These are phyloP conservation scores for Fraxinus angustifolia DNA, from an alignment of 305 asterid species.

Conservation along the genomic window DNA sequence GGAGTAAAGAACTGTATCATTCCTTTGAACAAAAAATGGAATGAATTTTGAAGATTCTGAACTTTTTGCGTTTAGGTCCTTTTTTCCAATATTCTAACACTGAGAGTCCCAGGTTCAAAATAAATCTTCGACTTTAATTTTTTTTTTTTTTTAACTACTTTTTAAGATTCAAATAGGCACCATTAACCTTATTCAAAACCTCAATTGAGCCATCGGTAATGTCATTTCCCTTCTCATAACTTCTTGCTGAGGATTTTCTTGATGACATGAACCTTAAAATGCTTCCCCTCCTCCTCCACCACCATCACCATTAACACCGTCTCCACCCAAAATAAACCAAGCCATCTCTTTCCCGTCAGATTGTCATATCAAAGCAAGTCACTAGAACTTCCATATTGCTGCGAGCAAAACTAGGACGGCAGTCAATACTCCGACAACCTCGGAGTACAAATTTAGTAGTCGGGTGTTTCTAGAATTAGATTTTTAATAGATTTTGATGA, in stretches of 20 bases:
- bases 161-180: constrained; percentile 35
- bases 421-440: constrained; percentile 40
- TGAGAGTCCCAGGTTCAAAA: background rate
- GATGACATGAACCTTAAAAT: background rate
- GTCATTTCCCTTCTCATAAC: constrained; percentile 21
- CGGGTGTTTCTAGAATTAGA: constrained; percentile 29
- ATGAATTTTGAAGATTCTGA: background rate
- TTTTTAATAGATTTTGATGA: background rate
- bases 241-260: constrained; percentile 25
- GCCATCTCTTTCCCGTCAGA: constrained; percentile 39
- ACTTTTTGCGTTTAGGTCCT: background rate
- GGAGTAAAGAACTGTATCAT: background rate
- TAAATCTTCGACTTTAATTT: background rate
- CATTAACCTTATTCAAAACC: constrained; percentile 38
- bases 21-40: background rate
- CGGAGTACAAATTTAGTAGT: constrained; percentile 49
- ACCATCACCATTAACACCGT: background rate
- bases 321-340: constrained; percentile 26
- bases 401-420: constrained; percentile 41
- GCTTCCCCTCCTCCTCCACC: background rate
- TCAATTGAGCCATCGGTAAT: constrained; percentile 23
- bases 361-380: constrained; percentile 33
- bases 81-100: background rate
- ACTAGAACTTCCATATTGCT: constrained; percentile 32
- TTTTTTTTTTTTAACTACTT: background rate